phyloP scores from a whole-genome alignment of 2,329 filamentous ascomycete genomes.

The Orbilia ellipsospora region DNA sequence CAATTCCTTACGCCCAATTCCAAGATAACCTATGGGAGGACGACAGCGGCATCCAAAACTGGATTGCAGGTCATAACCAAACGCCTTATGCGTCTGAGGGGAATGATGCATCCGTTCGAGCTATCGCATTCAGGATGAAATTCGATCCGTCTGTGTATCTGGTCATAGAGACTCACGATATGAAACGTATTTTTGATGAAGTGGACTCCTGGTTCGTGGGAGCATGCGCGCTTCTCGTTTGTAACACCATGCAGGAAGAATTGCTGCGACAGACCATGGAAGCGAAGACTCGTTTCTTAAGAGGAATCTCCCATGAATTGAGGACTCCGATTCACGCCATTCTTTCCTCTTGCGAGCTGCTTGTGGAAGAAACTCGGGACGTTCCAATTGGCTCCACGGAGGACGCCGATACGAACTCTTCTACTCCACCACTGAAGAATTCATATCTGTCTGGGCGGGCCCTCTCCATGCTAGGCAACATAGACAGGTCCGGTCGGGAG shows the following conservation, averaged over 20 bases:
- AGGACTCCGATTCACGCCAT: constrained; percentile 67
- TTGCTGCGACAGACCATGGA: constrained; percentile 63
- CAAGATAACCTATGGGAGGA: constrained; percentile 66
- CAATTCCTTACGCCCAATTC: constrained; percentile 60
- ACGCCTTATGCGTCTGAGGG: constrained; percentile 57
- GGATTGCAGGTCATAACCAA: constrained; percentile 63
- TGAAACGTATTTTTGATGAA: constrained; percentile 65
- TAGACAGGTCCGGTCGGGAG: constrained; percentile 48
- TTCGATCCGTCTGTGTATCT: constrained; percentile 61
- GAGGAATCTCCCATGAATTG: constrained; percentile 66
- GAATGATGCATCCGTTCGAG: constrained; percentile 61
- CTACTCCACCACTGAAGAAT: constrained; percentile 38
- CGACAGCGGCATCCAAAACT: constrained; percentile 62
- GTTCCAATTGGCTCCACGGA: constrained; percentile 63
- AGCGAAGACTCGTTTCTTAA: constrained; percentile 65
- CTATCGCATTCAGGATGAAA: constrained; percentile 62
- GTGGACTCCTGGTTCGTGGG: constrained; percentile 65
- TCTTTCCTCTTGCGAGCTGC: constrained; percentile 63
- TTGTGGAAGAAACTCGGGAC: constrained; percentile 63
- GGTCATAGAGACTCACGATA: constrained; percentile 63
- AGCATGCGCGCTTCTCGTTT: constrained; percentile 62
- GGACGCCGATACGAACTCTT: constrained; percentile 62
- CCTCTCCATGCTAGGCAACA: constrained; percentile 38
- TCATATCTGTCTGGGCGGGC: constrained; percentile 55
- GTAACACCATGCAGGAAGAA: constrained; percentile 62